Conservation (phyloP, 768 basidiomycete species). For the Boletus subcaerulescens region DNA sequence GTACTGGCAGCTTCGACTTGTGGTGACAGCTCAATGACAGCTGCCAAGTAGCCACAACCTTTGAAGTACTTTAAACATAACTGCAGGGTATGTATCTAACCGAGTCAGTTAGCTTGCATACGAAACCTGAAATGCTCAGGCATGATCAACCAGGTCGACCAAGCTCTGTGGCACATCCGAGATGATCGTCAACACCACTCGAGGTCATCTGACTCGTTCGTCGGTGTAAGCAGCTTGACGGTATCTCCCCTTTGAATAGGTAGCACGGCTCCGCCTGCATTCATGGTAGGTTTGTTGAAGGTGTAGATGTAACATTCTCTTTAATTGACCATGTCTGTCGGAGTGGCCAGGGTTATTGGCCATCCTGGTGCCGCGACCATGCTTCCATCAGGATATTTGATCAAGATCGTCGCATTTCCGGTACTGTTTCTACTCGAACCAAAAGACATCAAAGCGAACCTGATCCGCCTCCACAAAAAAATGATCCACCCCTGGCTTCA, state of each 20-base stretch:
- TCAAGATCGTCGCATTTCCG: constrained; percentile 29
- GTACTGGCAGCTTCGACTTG: too few species aligned
- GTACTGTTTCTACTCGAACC: constrained; percentile 33
- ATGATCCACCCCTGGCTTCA: constrained; percentile 38
- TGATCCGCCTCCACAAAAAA: constrained; percentile 53
- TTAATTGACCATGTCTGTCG: constrained; percentile 41
- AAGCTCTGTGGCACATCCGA: constrained; percentile 25
- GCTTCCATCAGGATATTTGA: constrained; percentile 36
- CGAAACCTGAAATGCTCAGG: constrained; percentile 42
- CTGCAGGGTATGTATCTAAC: too few species aligned
- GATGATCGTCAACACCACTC: constrained; percentile 20
- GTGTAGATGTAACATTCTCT: constrained; percentile 35
- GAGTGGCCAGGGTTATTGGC: constrained; percentile 36
- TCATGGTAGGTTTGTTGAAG: constrained; percentile 41
- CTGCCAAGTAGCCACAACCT: too few species aligned
- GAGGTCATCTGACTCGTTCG: not conserved
- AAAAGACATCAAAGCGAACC: constrained; percentile 44
- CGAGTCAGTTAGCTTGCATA: constrained; percentile 16
- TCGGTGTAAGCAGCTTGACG: constrained; percentile 40
- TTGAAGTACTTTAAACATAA: too few species aligned
- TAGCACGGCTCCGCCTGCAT: constrained; percentile 33
- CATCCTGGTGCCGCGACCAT: constrained; percentile 39
- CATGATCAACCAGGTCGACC: constrained; percentile 28
- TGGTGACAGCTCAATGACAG: too few species aligned
- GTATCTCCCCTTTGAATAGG: constrained; percentile 44